Evolutionary conservation across 257 asterid species (phyloP), one percentile per base, ranked within the genome.

Genomic region (Nicotiana sylvestris): DNA sequence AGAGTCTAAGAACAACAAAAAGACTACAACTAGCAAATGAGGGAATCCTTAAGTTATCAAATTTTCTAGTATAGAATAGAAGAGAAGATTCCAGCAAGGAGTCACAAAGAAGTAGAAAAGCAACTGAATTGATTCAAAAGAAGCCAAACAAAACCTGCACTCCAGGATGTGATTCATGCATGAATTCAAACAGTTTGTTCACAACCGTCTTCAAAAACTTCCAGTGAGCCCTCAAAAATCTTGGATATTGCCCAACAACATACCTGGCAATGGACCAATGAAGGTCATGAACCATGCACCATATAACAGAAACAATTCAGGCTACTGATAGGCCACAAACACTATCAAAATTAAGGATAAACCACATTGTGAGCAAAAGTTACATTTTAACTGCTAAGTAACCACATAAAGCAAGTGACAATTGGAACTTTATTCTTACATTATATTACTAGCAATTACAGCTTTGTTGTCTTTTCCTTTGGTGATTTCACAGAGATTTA

Each of bases 81-180:
- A 43, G 51, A 43, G 12, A 43, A 43, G 51, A 43, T 2, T 43
- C 51, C 51, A 9, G 51, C 51, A 9, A 43, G 51, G 3, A 43
- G 12, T 43, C 51, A 53, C 58, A 53, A 53, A 53, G 58, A 53
- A 53, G 58, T 53, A 13, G 57, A 53, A 53, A 12, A 11, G 4
- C 58, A 53, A 53, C 18, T 53, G 58, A 53, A 53, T 53, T 53
- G 58, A 53, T 15, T 4, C 58, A 53, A 53, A 77, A 53, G 17
- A 35, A 35, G 76, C 51, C 35, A 66, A 32, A 66, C 64, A 83
- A 82, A 32, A 96, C 99, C 99, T 96, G 99, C 89, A 96, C 99
- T 86, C 99, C 99, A 61, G 98, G 99, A 88, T 96, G 99, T 13
- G 94, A 93, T 91, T 96, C 99, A 11, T 96, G 98, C 99, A 96